Base-by-base conservation (phyloP, 306 rosid genomes). In the Prunus salicina region DNA sequence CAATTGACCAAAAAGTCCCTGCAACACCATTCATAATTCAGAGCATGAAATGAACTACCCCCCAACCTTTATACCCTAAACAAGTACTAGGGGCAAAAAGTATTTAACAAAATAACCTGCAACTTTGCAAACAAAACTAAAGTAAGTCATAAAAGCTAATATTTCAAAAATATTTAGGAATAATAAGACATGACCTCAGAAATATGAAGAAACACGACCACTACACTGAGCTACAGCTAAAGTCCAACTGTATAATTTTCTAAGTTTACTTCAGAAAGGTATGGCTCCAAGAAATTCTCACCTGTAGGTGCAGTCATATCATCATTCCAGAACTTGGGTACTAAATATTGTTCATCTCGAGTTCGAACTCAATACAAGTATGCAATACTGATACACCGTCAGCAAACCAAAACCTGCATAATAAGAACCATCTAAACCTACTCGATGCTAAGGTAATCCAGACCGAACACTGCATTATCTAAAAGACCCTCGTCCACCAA, bases 341-440 rank as follows among this genome's bases (percentile, higher is more conserved):
- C 47, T 78, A 72, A 64, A 32, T 32, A 78, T n/a, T 67, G 46
- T 55, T 71, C 82, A 63, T 76, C 72, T 76, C 53, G n/a, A 79
- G 80, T 80, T 78, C 76, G 64, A 49, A 82, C 74, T 52, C 76
- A 72, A 72, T 22, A 72, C 74, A 75, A 27, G 71, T 52, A 56
- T 61, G 78, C 72, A 71, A 72, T 82, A 55, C 75, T 38, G 73
- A 79, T 69, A 86, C 80, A 81, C 76, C 83, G 55, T 78, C 90
- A 81, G 87, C 83, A 32, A 61, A 78, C 71, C 73, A 81, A 63
- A 84, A 88, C 92, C 96, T 88, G 93, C 96, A 88, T 83, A 47
- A 82, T 67, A 78, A 74, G 83, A 86, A 82, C 50, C 82, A 69
- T 82, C 89, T 83, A 87, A 88, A 88, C 88, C 93, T 80, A 86